Conservation (phyloP, 2,329 filamentous ascomycete genomes). For the Clarireedia hainanense region DNA sequence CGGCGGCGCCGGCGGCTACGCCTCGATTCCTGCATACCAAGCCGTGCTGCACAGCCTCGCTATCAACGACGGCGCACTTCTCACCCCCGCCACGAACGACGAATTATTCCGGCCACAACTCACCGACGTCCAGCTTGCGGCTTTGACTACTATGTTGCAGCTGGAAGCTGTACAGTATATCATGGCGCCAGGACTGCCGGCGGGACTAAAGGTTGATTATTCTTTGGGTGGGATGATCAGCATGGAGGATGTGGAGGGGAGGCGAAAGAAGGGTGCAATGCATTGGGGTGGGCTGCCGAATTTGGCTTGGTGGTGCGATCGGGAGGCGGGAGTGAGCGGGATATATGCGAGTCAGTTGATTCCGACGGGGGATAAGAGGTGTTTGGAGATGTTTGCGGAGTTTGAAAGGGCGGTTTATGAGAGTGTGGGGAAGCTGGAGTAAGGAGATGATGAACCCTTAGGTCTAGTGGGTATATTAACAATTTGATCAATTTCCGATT, state of each 20-base stretch:
- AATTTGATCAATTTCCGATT: too few relatives aligned
- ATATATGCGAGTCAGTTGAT: slow-evolving; percentile 36
- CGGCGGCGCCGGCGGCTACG: slow-evolving; percentile 6
- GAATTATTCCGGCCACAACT: slow-evolving; percentile 13
- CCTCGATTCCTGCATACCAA: slow-evolving; percentile 3
- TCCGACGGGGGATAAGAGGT: slow-evolving; percentile 34
- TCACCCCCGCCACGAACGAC: slow-evolving; percentile 3
- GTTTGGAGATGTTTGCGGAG: slow-evolving; percentile 28
- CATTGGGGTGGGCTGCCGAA: slow-evolving; percentile 40
- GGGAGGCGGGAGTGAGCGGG: slow-evolving; percentile 33
- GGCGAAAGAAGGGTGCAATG: slow-evolving; percentile 7
- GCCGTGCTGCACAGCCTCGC: slow-evolving; percentile 11
- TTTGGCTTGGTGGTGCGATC: slow-evolving; percentile 37
- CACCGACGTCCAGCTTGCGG: background rate
- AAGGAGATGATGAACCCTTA: background rate
- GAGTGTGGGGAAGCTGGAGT: background rate
- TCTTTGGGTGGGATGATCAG: slow-evolving; percentile 6
- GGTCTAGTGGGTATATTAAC: too few relatives aligned
- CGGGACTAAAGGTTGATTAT: background rate
- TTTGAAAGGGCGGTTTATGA: slow-evolving; percentile 36
- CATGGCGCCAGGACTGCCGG: background rate
- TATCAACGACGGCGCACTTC: slow-evolving; percentile 8
- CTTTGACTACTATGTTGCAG: background rate
- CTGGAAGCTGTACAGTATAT: background rate
- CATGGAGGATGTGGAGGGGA: slow-evolving; percentile 1